These are phyloP conservation scores for Schizophyllum commune DNA, from an alignment of 1,284 basidiomycete genomes.

Conservation along the genomic window DNA sequence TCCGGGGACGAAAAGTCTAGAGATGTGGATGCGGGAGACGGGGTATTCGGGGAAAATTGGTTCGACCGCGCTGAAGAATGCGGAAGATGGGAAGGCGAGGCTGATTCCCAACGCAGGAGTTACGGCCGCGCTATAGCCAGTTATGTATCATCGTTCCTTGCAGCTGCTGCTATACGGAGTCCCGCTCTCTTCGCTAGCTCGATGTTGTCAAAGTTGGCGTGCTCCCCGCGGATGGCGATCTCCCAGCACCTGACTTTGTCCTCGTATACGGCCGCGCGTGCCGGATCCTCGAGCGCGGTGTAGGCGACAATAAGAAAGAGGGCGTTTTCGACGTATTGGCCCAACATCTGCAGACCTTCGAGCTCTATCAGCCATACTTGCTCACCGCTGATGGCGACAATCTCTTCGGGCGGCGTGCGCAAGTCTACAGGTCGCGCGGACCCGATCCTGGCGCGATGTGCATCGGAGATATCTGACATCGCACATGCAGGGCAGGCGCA, in stretches of 20 bases:
- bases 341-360: background rate
- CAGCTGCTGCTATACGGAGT: background rate
- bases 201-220: background rate
- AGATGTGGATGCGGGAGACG: conserved; percentile 10
- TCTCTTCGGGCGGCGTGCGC: background rate
- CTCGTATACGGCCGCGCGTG: background rate
- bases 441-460: background rate
- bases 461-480: background rate
- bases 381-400: background rate
- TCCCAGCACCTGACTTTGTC: background rate
- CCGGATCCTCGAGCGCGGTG: background rate
- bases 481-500: background rate
- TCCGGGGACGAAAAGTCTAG: conserved; percentile 4
- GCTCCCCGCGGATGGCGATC: background rate
- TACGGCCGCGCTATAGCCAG: background rate
- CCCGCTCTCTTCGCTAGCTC: background rate
- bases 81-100: background rate
- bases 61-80: background rate
- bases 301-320: background rate
- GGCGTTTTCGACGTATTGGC: background rate
- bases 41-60: conserved; percentile 1
- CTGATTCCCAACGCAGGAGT: background rate
- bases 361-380: background rate
- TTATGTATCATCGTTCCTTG: background rate
- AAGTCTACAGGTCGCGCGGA: background rate